A percentile compares a stretch with the other conserved stretches of the same genome.
Conservation (phyloP, 306 rosid species). For the Cucurbita ficifolia region DNA sequence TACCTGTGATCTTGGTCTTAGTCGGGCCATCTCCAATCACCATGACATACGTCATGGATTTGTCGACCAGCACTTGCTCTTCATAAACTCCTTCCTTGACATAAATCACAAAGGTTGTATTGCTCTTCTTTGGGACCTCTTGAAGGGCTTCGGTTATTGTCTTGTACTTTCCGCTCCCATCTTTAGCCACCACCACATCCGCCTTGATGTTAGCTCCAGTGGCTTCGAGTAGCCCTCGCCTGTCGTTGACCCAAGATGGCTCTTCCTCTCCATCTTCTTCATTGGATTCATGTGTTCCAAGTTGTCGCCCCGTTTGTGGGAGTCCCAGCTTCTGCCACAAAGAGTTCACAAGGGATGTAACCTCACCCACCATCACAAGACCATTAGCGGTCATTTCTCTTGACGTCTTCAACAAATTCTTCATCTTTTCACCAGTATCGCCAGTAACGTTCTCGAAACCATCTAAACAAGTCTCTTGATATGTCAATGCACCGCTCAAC, state of each 20-base stretch:
- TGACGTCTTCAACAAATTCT: constrained; percentile 16
- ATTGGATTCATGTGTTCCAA: neutral
- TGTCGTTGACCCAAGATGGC: constrained; percentile 32
- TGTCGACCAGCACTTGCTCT: constrained; percentile 20
- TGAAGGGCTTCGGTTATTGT: constrained; percentile 41
- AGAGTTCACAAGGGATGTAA: neutral
- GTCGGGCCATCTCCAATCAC: neutral
- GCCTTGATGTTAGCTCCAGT: constrained; percentile 7
- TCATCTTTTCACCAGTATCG: constrained; percentile 34
- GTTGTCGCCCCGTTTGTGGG: neutral
- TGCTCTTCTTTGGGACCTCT: constrained; percentile 26
- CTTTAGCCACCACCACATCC: constrained; percentile 44
- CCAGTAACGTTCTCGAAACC: constrained; percentile 41
- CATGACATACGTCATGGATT: constrained; percentile 11
- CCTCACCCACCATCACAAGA: constrained; percentile 36
- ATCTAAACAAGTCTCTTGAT: constrained; percentile 48
- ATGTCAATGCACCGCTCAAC: constrained; percentile 43
- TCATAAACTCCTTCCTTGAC: constrained; percentile 50
- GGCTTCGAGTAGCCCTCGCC: constrained; percentile 15
- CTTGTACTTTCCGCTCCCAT: constrained; percentile 46
- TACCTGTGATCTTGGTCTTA: constrained; percentile 36
- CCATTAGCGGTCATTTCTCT: constrained; percentile 50
- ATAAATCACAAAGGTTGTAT: constrained; percentile 41
- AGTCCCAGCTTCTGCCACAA: neutral
- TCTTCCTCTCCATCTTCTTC: neutral